These are phyloP conservation scores for Rhizopus delemar DNA, from an alignment of 371 early-diverging fungal genomes.

Conservation along the genomic window DNA sequence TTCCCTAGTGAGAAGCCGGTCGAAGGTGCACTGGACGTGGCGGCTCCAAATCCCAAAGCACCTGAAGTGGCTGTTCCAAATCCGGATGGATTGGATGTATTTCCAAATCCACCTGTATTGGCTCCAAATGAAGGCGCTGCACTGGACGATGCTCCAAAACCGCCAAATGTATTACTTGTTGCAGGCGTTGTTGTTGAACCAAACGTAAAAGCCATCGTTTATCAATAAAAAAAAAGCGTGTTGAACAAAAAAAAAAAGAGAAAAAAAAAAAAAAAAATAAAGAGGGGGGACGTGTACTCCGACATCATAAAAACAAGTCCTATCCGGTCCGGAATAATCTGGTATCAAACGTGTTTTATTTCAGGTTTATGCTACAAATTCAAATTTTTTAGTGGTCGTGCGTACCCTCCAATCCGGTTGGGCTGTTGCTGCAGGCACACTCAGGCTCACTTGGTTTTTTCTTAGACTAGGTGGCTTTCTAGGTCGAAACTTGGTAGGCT, in stretches of 20 bases:
- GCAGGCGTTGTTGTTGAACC: slow-evolving; percentile 11
- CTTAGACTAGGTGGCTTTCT: slow-evolving; percentile 28
- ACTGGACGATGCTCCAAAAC: slow-evolving; percentile 30
- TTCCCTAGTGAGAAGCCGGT: too few species aligned
- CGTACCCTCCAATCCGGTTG: slow-evolving; percentile 27
- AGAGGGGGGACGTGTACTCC: neutral
- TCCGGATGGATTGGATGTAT: slow-evolving; percentile 7
- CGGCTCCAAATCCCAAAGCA: slow-evolving; percentile 11
- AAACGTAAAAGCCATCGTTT: slow-evolving; percentile 25
- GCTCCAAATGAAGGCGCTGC: slow-evolving; percentile 20
- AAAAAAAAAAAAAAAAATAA: slow-evolving; percentile 11
- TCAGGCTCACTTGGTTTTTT: slow-evolving; percentile 1
- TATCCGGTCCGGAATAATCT: neutral
- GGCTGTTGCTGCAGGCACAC: slow-evolving; percentile 23
- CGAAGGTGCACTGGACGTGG: slow-evolving; percentile 8
- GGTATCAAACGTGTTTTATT: too few species aligned
- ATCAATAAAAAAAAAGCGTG: neutral
- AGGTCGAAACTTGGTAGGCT: slow-evolving; percentile 26
- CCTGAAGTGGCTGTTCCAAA: slow-evolving; percentile 11
- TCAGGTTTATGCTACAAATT: neutral
- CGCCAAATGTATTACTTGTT: neutral
- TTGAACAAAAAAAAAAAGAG: slow-evolving; percentile 6
- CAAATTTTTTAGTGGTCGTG: slow-evolving; percentile 15
- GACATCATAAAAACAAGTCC: neutral
- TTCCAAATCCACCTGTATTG: slow-evolving; percentile 8